phyloP scores from a whole-genome alignment of 2,329 filamentous ascomycete genomes.

The Periconia digitata region DNA sequence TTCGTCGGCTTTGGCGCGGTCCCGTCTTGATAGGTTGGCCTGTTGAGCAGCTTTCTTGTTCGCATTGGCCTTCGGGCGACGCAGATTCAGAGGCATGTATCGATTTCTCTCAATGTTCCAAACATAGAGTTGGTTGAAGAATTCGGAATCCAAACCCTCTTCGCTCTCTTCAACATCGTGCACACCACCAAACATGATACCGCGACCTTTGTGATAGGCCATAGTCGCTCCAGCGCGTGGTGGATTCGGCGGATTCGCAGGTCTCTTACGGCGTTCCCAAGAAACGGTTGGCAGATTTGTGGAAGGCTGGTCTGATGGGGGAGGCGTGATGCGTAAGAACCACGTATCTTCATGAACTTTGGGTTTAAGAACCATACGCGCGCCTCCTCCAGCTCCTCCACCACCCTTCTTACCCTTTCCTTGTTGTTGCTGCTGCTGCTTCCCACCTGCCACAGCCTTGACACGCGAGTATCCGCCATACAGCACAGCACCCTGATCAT shows the following conservation, averaged over 20 bases:
- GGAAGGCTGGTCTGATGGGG: constrained; percentile 65
- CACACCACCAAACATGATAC: constrained; percentile 91
- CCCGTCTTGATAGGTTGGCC: constrained; percentile 51
- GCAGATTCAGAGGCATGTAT: constrained; percentile 81
- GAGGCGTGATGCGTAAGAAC: constrained; percentile 79
- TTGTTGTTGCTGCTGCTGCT: constrained; percentile 62
- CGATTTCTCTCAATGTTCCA: constrained; percentile 96
- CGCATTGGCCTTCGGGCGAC: constrained; percentile 70
- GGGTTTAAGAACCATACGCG: constrained; percentile 77
- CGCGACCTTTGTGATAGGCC: constrained; percentile 89
- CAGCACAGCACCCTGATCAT: constrained; percentile 84
- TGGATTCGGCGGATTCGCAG: constrained; percentile 84
- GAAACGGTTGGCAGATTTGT: constrained; percentile 71
- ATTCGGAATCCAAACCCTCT: constrained; percentile 95
- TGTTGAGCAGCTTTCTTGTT: constrained; percentile 57
- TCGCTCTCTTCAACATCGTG: constrained; percentile 90
- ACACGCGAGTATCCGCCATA: constrained; percentile 94
- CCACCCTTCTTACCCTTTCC: constrained; percentile 44
- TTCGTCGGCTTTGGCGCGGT: constrained; percentile 85
- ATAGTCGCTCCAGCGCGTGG: constrained; percentile 87
- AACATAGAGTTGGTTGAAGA: constrained; percentile 88
- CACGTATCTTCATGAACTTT: constrained; percentile 94
- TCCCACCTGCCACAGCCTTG: constrained; percentile 64
- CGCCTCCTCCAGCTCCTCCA: constrained; percentile 59
- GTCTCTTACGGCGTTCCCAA: constrained; percentile 93